Evolutionary conservation across 2,329 filamentous ascomycete species (phyloP).

Genomic region (Penicillium polonicum): DNA sequence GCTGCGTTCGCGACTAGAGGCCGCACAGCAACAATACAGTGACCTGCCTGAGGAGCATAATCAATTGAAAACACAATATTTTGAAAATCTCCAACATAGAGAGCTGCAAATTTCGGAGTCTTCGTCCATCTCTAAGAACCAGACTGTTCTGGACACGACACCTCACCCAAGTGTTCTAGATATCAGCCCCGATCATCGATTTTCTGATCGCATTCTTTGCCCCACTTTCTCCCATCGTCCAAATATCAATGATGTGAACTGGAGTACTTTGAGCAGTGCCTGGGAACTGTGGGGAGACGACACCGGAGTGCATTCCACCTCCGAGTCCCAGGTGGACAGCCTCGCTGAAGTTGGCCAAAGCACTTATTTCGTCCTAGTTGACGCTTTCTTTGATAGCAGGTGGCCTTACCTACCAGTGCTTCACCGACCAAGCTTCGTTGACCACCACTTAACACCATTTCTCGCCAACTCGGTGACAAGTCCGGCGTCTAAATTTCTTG

Average conservation of each 20-base stretch:
- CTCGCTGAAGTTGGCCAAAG: background rate
- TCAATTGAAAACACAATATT: too few relatives aligned
- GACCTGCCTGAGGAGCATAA: too few relatives aligned
- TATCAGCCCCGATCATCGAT: too few relatives aligned
- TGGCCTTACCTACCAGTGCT: slow-evolving; percentile 29
- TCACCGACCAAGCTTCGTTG: slow-evolving; percentile 21
- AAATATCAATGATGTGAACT: background rate
- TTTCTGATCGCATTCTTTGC: background rate
- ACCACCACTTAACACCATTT: slow-evolving; percentile 8
- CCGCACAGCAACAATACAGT: too few relatives aligned
- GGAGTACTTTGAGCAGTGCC: slow-evolving; percentile 14
- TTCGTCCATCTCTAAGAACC: too few relatives aligned
- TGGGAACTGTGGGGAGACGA: slow-evolving; percentile 17
- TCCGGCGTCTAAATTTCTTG: slow-evolving; percentile 16
- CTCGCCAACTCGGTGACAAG: background rate
- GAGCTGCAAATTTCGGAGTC: too few relatives aligned
- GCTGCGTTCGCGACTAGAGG: too few relatives aligned
- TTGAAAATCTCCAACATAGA: too few relatives aligned
- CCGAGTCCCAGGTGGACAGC: too few relatives aligned
- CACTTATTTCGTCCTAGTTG: slow-evolving; percentile 9
- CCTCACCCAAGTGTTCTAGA: too few relatives aligned
- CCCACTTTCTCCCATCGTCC: background rate
- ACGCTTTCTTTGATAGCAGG: slow-evolving; percentile 26
- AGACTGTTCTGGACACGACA: too few relatives aligned
- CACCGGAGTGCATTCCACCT: background rate